These are phyloP conservation scores for Leccinum olivaceopallidum DNA, from an alignment of 768 basidiomycete species.

Conservation along the genomic window DNA sequence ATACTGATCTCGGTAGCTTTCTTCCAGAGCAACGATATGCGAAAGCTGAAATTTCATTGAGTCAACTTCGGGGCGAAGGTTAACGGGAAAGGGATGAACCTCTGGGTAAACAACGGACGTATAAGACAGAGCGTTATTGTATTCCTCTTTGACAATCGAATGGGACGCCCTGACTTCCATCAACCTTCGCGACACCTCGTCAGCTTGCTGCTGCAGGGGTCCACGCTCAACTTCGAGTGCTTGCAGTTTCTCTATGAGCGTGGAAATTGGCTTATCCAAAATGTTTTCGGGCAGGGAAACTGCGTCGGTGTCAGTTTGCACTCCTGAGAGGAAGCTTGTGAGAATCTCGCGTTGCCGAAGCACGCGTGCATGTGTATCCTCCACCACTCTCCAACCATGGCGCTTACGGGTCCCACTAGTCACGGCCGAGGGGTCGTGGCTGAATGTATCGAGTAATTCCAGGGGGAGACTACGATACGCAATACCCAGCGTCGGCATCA, in stretches of 20 bases:
- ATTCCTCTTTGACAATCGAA: conserved; percentile 56
- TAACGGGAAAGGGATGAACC: conserved; percentile 38
- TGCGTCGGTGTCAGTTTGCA: conserved; percentile 2
- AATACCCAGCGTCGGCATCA: conserved; percentile 49
- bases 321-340: conserved; percentile 42
- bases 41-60: conserved; percentile 50
- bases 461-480: conserved; percentile 52
- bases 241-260: conserved; percentile 50
- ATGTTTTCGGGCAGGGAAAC: conserved; percentile 37
- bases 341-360: conserved; percentile 59
- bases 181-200: conserved; percentile 50
- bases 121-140: conserved; percentile 62
- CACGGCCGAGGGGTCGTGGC: conserved; percentile 77
- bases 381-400: conserved; percentile 70
- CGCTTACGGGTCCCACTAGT: conserved; percentile 62
- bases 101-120: conserved; percentile 81
- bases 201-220: conserved; percentile 46
- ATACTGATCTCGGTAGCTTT: conserved; percentile 78
- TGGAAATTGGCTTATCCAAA: conserved; percentile 54
- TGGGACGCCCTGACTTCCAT: conserved; percentile 57
- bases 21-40: conserved; percentile 67
- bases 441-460: conserved; percentile 72
- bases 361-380: conserved; percentile 70
- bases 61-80: conserved; percentile 73
- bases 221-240: conserved; percentile 49